Base-by-base conservation (phyloP, 2,329 filamentous ascomycete genomes). In the Mycocentrospora acerina region DNA sequence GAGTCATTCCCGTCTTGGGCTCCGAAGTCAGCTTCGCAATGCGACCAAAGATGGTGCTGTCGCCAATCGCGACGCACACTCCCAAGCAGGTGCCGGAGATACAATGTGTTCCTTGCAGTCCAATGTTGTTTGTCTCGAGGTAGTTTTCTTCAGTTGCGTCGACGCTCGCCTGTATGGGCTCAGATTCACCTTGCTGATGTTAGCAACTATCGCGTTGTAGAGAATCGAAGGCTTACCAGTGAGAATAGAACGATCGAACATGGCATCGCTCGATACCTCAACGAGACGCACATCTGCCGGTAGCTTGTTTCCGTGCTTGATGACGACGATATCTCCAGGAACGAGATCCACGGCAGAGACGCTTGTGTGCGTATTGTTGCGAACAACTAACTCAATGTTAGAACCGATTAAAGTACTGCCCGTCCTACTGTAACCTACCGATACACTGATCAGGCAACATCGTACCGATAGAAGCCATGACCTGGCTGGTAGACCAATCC, bases 51-150 rank as follows among this genome's bases (percentile, higher is more conserved):
- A 90, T 82, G 0, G 86, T 89, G 11, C 70, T 72, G 59, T 88
- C 83, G 7, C 85, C 86, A 1, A 82, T 90, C 1, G 81, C 80
- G 9, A 90, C 81, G 2, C 88, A 83, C 8, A 90, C 67, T 13
- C 83, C 86, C 11, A 77, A 71, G 35, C 79, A 82, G 15, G 72
- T 81, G 3, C 86, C 86, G 6, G 81, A 82, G 4, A 86, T 80
- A 51, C 85, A 89, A 55, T 90, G 85, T 0, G 86, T 89, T n/a
- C 87, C 86, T 59, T 89, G 85, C 8, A 90, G 74, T 15, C 85
- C 86, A 36, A 90, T 87, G 53, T 82, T 85, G 35, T 80, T 79
- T 3, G 85, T 90, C 59, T 90, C 86, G 19, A 90, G 79, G 55
- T 87, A 88, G 62, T 89, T 89, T 26, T 77, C 71, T 54, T 89